Base-by-base conservation (phyloP, 139 green algal genomes). In the Ostreobium quekettii region DNA sequence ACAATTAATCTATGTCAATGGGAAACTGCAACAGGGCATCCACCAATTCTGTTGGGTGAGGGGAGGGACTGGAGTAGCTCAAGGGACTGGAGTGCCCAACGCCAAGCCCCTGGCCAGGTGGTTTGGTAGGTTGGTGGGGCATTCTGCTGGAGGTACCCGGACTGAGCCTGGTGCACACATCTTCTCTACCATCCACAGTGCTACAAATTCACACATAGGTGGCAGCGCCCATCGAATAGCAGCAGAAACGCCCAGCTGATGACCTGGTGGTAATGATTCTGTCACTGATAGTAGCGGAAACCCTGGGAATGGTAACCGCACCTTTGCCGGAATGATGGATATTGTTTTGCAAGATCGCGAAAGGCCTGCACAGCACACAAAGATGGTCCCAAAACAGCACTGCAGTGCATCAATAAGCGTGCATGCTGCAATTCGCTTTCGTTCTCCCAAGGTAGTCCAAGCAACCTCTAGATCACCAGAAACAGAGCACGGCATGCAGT, bases 291-390 rank as follows among this genome's bases (percentile, higher is more conserved):
- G 19, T 53, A 53, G 42, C 11, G 15, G 19, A 53, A 53, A 26
- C 19, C 19, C 42, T 53, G 11, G 19, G 42, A 11, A 53, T 53
- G 11, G 42, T 53, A 26, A 26, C 42, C 19, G 42, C 19, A 53
- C 42, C 59, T 26, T 46, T 66, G 28, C 7, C 59, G 59, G 24
- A 66, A 66, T 48, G 59, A 66, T 30, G 59, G 59, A 66, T 66
- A 46, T 15, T 15, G 28, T 6, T 47, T 22, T 24, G 59, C 59
- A 11, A 66, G 5, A 47, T 66, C 59, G 5, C 59, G 26, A 42
- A 39, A 66, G 7, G 19, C 59, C 59, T 66, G n/a, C 28, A 47
- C 59, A 39, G 46, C 26, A 7, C 46, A 66, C 46, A 66, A 31
- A 66, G 28, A 53, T 26, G 19, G 19, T 26, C 11, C 11, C 11